Conservation (phyloP, 805 yeast genomes). For the Wickerhamiella alocasiicola region DNA sequence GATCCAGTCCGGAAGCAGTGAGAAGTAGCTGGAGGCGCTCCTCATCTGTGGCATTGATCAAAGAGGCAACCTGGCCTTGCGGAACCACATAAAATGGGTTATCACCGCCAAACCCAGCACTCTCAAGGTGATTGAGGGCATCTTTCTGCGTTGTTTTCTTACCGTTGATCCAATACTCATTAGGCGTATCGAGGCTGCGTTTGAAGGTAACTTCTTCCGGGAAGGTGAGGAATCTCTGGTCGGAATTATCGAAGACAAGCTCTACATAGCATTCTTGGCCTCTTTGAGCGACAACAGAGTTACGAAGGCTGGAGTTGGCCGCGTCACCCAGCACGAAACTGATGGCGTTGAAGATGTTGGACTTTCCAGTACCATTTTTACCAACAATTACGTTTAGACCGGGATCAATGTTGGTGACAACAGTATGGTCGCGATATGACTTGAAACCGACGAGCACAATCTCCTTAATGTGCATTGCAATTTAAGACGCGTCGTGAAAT, state of each 20-base stretch:
- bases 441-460: conserved; percentile 95
- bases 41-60: conserved; percentile 78
- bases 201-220: conserved; percentile 60
- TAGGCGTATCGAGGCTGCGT: conserved; percentile 78
- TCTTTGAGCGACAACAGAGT: conserved; percentile 8
- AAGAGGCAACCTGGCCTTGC: conserved; percentile 78
- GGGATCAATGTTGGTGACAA: conserved; percentile 87
- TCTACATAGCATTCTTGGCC: conserved; percentile 48
- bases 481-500: conserved; percentile 3
- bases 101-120: conserved; percentile 81
- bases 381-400: conserved; percentile 98
- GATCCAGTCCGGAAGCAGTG: conserved; percentile 90
- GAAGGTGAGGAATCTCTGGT: conserved; percentile 57
- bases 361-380: conserved; percentile 92
- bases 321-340: conserved; percentile 69
- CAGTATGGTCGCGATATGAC: conserved; percentile 94
- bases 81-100: conserved; percentile 96
- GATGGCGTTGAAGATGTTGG: conserved; percentile 90
- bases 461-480: conserved; percentile 76
- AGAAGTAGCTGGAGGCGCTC: conserved; percentile 70
- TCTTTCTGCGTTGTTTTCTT: conserved; percentile 70
- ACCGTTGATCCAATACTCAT: conserved; percentile 76
- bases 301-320: conserved; percentile 3
- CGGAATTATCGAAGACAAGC: conserved; percentile 70
- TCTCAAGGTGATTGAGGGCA: conserved; percentile 62